Base-by-base conservation (phyloP, 805 yeast species). In the Metschnikowia corniflorae region DNA sequence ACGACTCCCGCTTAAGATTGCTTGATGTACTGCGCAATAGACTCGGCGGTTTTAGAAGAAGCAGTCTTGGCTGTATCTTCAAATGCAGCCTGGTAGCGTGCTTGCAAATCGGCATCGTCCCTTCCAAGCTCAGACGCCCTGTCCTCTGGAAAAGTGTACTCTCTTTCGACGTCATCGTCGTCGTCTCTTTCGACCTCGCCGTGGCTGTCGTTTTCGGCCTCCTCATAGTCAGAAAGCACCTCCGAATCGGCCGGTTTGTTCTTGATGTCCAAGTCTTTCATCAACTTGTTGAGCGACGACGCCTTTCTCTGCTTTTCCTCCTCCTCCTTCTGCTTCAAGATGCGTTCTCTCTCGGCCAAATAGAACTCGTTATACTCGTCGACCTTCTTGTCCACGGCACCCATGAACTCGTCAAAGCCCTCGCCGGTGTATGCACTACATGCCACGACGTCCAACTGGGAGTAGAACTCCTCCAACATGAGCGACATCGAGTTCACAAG, bases 401-500 rank as follows among this genome's bases (percentile, higher is more conserved):
- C 69, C 53, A 91, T 58, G 54, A 93, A 91, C 16, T 88, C 95
- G 55, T 88, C 96, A 56, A 93, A 86, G 0, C 99, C 99, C 3
- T 73, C 82, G 13, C 98, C 99, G 0, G 97, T 89, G 54, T 78
- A 84, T 29, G 97, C 79, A 29, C 96, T 86, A 10, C 88, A 95
- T n/a, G 86, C 81, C 29, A 85, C 95, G 43, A 89, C 86, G 57
- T 93, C 97, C 44, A 93, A 66, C 40, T 89, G 89, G 1, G 94
- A 82, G 58, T 93, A 93, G 53, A 93, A 93, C 58, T 93, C 98
- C 57, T 93, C 99, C 39, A 93, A 69, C 87, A 93, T 88, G 49
- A 93, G 70, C 22, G 95, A 84, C 96, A 93, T 86, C 1, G 97
- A 88, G 58, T 89, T 93, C 42, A 93, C 86, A 35, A 93, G 68